These are phyloP conservation scores for Cylindricascospora bacillispora DNA, from an alignment of 1,139 yeast species.

Conservation along the genomic window DNA sequence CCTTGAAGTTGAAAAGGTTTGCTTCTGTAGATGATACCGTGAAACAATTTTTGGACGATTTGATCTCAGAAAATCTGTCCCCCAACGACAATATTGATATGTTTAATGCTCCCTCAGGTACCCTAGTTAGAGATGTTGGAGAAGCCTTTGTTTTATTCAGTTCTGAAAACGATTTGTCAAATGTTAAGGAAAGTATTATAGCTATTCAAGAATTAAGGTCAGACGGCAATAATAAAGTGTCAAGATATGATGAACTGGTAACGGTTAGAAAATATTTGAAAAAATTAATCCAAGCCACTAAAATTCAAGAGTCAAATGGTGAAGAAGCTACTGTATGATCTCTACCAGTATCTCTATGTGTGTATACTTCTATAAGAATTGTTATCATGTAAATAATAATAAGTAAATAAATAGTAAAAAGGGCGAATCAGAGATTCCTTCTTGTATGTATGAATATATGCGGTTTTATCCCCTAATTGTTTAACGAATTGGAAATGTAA, in stretches of 20 bases:
- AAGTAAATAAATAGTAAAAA: no score
- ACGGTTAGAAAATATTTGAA: slow-evolving; percentile 23
- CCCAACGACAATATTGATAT: neutral
- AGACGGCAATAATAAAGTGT: slow-evolving; percentile 18
- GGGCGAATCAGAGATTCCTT: no score
- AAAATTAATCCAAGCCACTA: slow-evolving; percentile 11
- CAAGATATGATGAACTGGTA: slow-evolving; percentile 26
- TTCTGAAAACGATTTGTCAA: slow-evolving; percentile 35
- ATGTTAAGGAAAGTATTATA: slow-evolving; percentile 38
- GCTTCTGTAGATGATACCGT: slow-evolving; percentile 18
- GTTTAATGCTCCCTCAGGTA: slow-evolving; percentile 2
- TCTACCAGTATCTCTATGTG: no score
- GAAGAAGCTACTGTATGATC: no score
- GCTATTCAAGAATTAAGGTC: slow-evolving; percentile 34
- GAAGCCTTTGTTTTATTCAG: slow-evolving; percentile 40
- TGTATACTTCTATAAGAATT: no score
- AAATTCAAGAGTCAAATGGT: no score
- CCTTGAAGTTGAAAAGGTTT: slow-evolving; percentile 47
- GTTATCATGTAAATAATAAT: no score
- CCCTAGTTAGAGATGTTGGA: slow-evolving; percentile 31
- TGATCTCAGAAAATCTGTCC: slow-evolving; percentile 1
- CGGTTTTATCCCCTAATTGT: no score
- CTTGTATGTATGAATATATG: no score
- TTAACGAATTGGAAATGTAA: neutral
- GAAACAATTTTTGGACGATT: slow-evolving; percentile 12